Base-by-base conservation (phyloP, 371 early-diverging fungal species). In the Mucor ambiguus region DNA sequence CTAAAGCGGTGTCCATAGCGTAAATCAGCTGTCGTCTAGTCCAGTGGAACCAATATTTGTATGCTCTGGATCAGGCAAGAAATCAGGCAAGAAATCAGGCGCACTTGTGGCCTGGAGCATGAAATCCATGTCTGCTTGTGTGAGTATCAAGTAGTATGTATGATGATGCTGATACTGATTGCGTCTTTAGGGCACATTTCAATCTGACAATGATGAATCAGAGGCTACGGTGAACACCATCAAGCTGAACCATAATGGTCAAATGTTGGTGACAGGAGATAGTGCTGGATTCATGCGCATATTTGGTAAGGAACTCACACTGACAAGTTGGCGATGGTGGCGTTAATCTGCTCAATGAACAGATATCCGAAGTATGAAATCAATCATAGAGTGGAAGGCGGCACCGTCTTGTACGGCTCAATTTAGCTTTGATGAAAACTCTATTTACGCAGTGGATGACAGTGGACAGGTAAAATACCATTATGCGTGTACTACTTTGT, bases 371-470 rank as follows among this genome's bases (percentile, higher is more conserved):
- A 83, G 83, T 1, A 77, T 89, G 69, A 80, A 82, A 37, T 68
- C 79, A 0, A 89, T 89, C 55, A 83, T 87, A 74, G 85, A 87
- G 52, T 89, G 89, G 89, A 79, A 79, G 3, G 61, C 62, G 8
- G 64, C 68, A 11, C 70, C 83, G 7, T 77, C 85, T 10, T 81
- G 86, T 60, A 82, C 82, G 1, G 86, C 88, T 33, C 86, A 83
- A 41, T 89, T 88, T 61, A 89, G 87, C 38, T 89, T 89, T 78
- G 89, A 89, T 48, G 89, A 89, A 60, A 89, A 82, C 44, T 84
- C 85, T 0, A 87, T 89, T 58, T 83, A 79, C 56, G 80, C 84
- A 41, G 81, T 87, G 2, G 84, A 85, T 52, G 64, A 75, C 0
- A 63, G 64, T 14, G 87, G 87, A 22, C 71, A 82, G 60, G 81